Conservation (phyloP, 2,329 filamentous ascomycete species). For the Elsinoe perseae region DNA sequence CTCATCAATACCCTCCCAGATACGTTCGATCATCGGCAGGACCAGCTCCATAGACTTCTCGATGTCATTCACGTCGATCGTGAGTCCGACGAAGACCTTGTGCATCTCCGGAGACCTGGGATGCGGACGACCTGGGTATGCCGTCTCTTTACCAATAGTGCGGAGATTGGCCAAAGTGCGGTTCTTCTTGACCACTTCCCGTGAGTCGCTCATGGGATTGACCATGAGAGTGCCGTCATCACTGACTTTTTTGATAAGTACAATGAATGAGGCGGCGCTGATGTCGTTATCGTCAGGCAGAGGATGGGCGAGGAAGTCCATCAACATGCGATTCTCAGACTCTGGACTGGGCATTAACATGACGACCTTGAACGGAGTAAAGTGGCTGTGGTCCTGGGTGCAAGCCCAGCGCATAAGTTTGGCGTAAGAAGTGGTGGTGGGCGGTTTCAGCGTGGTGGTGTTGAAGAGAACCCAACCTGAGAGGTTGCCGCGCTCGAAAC, state of each 20-base stretch:
- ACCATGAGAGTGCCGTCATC: too few relatives aligned
- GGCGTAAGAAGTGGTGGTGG: background rate
- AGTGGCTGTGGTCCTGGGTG: background rate
- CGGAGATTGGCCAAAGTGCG: background rate
- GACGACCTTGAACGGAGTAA: background rate
- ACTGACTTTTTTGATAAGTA: too few relatives aligned
- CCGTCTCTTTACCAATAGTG: background rate
- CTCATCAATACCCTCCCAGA: background rate
- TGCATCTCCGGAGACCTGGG: background rate
- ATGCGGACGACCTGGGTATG: background rate
- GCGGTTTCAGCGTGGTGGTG: background rate
- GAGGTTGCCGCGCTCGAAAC: too few relatives aligned
- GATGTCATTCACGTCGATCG: background rate
- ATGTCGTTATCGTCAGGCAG: background rate
- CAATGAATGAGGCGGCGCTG: background rate
- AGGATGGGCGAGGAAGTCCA: too few relatives aligned
- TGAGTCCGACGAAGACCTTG: background rate
- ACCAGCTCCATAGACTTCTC: background rate
- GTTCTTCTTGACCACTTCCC: background rate
- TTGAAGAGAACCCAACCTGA: too few relatives aligned
- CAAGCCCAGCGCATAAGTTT: background rate
- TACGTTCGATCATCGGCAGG: background rate
- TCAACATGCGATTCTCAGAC: too few relatives aligned
- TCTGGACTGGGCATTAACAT: too few relatives aligned
- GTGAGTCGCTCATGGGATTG: too few relatives aligned